These are phyloP conservation scores for Powellomyces hirtus DNA, from an alignment of 192 early-diverging fungal genomes.

Conservation along the genomic window DNA sequence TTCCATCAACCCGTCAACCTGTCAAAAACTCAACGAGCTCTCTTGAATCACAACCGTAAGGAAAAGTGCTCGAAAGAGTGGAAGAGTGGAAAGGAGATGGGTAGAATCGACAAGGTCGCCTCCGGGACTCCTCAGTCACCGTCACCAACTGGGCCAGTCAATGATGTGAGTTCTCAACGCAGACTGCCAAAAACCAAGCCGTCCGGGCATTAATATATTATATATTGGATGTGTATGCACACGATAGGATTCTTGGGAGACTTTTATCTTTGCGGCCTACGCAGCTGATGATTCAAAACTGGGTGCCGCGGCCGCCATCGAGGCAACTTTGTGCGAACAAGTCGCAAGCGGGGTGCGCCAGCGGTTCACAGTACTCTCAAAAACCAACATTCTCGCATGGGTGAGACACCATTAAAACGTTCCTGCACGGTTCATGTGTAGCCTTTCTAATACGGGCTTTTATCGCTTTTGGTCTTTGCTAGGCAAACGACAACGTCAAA, in stretches of 20 bases:
- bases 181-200: too few relatives aligned
- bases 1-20: too few relatives aligned
- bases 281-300: slow-evolving; percentile 7
- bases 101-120: slow-evolving; percentile 25
- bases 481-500: slow-evolving; percentile 45
- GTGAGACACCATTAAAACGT: slow-evolving; percentile 17
- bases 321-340: slow-evolving; percentile 24
- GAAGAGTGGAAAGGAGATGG: too few relatives aligned
- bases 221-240: neutral
- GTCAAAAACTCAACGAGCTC: too few relatives aligned
- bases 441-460: neutral
- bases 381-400: slow-evolving; percentile 43
- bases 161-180: slow-evolving; percentile 31
- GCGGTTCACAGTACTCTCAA: slow-evolving; percentile 38
- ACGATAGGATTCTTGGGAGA: slow-evolving; percentile 39
- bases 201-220: neutral
- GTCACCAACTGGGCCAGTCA: slow-evolving; percentile 14
- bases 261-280: slow-evolving; percentile 34
- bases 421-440: too few relatives aligned
- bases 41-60: too few relatives aligned
- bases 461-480: neutral
- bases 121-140: slow-evolving; percentile 18
- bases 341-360: slow-evolving; percentile 40
- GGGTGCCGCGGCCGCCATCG: neutral
- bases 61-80: too few relatives aligned